Percentiles rank a stretch among this genome's conserved stretches.
phyloP scores from a whole-genome alignment of 305 asterid genomes.

The Petunia hybrid region DNA sequence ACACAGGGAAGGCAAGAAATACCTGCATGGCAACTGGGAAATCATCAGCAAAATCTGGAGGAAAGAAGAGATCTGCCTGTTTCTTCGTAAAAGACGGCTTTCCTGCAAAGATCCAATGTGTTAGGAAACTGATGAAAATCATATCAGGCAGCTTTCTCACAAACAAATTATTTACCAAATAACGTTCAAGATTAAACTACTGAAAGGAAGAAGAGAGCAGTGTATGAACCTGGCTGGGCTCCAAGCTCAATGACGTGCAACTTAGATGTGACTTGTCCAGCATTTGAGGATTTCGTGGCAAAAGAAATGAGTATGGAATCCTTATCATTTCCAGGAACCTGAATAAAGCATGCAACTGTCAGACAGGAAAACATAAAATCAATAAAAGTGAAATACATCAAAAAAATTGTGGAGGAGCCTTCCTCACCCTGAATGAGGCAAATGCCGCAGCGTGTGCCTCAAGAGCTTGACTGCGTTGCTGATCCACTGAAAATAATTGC shows the following conservation, averaged over 20 bases:
- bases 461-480: slow-evolving; percentile 99
- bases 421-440: slow-evolving; percentile 81
- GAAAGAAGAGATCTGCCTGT: slow-evolving; percentile 98
- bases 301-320: slow-evolving; percentile 91
- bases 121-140: slow-evolving; percentile 15
- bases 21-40: slow-evolving; percentile 74
- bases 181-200: neutral
- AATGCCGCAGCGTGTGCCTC: slow-evolving; percentile 99
- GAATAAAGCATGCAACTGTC: slow-evolving; percentile 33
- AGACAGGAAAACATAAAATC: slow-evolving; percentile 32
- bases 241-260: slow-evolving; percentile 98
- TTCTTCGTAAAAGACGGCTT: slow-evolving; percentile 92
- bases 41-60: slow-evolving; percentile 94
- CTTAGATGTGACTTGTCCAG: slow-evolving; percentile 87
- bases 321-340: slow-evolving; percentile 92
- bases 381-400: slow-evolving; percentile 25
- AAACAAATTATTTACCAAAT: neutral
- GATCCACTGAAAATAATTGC: slow-evolving; percentile 98
- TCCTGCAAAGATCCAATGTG: slow-evolving; percentile 53
- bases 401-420: slow-evolving; percentile 25
- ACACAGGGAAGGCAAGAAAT: slow-evolving; percentile 9
- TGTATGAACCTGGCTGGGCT: slow-evolving; percentile 85
- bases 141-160: slow-evolving; percentile 24
- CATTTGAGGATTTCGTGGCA: slow-evolving; percentile 83
- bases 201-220: slow-evolving; percentile 27